A percentile compares a stretch with the other conserved stretches of the same genome.
Conservation (phyloP, 2,329 filamentous ascomycete species). For the Rutstroemia sydowiana region DNA sequence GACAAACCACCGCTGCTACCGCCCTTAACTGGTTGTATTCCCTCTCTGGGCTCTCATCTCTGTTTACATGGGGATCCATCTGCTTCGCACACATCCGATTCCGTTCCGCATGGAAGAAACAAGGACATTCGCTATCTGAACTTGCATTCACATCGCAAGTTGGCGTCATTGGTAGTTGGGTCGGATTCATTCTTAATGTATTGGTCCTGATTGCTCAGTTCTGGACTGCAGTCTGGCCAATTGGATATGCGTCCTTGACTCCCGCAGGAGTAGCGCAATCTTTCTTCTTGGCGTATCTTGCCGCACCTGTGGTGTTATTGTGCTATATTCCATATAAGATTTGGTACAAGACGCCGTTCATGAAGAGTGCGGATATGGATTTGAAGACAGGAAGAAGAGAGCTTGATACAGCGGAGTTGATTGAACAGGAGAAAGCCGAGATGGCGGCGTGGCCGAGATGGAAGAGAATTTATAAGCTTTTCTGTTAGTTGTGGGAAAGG, state of each 20-base stretch:
- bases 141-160: constrained; percentile 55
- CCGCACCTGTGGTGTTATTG: constrained; percentile 43
- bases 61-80: constrained; percentile 57
- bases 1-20: constrained; percentile 36
- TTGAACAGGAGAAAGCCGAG: constrained; percentile 21
- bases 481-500: constrained; percentile 3
- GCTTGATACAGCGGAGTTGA: constrained; percentile 20
- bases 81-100: constrained; percentile 62
- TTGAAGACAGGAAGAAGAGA: constrained; percentile 19
- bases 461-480: constrained; percentile 18
- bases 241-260: constrained; percentile 32
- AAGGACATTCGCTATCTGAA: constrained; percentile 55
- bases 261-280: constrained; percentile 32
- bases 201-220: constrained; percentile 32
- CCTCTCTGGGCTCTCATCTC: constrained; percentile 52
- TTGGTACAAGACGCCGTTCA: constrained; percentile 34
- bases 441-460: constrained; percentile 18
- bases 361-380: constrained; percentile 18
- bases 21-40: constrained; percentile 60
- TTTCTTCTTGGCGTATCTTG: constrained; percentile 55
- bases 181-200: constrained; percentile 53
- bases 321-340: constrained; percentile 62
- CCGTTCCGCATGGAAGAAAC: constrained; percentile 48
- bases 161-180: constrained; percentile 54
- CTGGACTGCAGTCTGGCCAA: constrained; percentile 39